Conservation (phyloP, 306 rosid genomes). For the Vigna angularis region DNA sequence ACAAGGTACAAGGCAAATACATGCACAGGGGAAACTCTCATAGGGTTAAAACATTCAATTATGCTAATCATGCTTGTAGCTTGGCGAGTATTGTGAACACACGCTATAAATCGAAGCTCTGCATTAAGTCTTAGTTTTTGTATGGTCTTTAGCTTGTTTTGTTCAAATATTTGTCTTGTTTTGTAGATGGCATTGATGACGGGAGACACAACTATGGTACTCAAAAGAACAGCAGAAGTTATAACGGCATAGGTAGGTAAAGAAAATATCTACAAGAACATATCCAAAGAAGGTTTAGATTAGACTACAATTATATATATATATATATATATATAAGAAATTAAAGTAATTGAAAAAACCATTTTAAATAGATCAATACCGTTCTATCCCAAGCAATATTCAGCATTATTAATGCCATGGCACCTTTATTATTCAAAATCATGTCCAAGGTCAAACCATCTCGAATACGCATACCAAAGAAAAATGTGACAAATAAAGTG, state of each 20-base stretch:
- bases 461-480: conserved; percentile 26
- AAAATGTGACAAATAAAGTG: conserved; percentile 37
- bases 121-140: conserved; percentile 46
- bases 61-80: conserved; percentile 39
- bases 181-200: conserved; percentile 39
- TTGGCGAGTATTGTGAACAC: conserved; percentile 45
- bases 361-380: conserved; percentile 21
- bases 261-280: conserved; percentile 43
- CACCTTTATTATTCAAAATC: conserved; percentile 55
- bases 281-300: neutral
- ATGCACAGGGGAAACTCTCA: conserved; percentile 42
- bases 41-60: conserved; percentile 43
- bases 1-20: conserved; percentile 46
- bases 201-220: conserved; percentile 44
- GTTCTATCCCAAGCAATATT: conserved; percentile 46
- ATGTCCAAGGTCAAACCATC: conserved; percentile 54
- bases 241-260: conserved; percentile 19
- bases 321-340: too few relatives aligned
- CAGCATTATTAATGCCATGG: conserved; percentile 48
- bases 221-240: conserved; percentile 27
- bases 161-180: conserved; percentile 44
- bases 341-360: neutral
- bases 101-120: conserved; percentile 52
- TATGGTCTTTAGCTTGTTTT: conserved; percentile 43
- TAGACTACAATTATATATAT: neutral